phyloP scores from a whole-genome alignment of 1,284 basidiomycete species.

The Inonotus hispidus region DNA sequence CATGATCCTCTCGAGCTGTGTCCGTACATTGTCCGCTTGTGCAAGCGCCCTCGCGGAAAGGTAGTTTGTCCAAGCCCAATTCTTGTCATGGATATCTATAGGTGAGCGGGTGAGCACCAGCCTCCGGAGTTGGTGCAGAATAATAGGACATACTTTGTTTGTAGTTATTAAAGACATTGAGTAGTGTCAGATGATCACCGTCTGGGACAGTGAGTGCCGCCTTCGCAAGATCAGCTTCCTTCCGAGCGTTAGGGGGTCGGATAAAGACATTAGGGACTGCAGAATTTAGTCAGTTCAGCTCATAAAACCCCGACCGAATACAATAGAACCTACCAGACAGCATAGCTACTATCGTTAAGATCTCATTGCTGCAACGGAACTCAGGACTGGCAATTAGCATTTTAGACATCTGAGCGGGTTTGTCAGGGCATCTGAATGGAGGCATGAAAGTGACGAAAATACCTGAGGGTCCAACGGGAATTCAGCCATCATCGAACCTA shows the following conservation, averaged over 20 bases:
- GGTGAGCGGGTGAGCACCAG: not conserved
- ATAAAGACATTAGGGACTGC: constrained; percentile 92
- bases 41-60: constrained; percentile 79
- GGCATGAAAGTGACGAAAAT: not conserved
- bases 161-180: constrained; percentile 97
- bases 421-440: not conserved
- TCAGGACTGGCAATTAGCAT: constrained; percentile 93
- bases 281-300: constrained; percentile 6
- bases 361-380: constrained; percentile 95
- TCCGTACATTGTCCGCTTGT: constrained; percentile 95
- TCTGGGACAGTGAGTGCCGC: constrained; percentile 87
- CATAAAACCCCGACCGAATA: not conserved
- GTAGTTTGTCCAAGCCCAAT: constrained; percentile 95
- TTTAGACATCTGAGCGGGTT: constrained; percentile 66
- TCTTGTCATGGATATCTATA: constrained; percentile 67
- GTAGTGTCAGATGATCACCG: constrained; percentile 91
- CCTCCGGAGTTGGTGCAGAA: constrained; percentile 9
- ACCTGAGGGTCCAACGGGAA: constrained; percentile 97
- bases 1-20: constrained; percentile 90
- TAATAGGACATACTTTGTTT: constrained; percentile 60
- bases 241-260: constrained; percentile 81
- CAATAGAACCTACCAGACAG: constrained; percentile 59
- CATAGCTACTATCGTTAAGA: constrained; percentile 95
- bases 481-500: constrained; percentile 94
- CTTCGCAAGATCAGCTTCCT: constrained; percentile 91